Percentiles rank a stretch among this genome's conserved stretches.
These are phyloP conservation scores for Peltaster fructicola DNA, from an alignment of 2,329 filamentous ascomycete genomes.

Conservation along the genomic window DNA sequence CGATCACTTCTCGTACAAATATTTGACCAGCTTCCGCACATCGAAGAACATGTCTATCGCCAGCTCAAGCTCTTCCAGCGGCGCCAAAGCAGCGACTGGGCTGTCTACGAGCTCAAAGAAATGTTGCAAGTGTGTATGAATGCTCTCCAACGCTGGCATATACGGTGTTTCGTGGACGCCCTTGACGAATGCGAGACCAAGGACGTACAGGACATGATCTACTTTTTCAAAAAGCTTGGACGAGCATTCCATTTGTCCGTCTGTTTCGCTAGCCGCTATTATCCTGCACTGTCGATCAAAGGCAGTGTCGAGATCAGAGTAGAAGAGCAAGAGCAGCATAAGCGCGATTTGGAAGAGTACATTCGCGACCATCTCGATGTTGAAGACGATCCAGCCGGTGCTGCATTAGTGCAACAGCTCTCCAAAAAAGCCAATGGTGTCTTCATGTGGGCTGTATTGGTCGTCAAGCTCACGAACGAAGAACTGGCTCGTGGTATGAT, in stretches of 20 bases:
- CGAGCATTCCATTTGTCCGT: slow-evolving; percentile 14
- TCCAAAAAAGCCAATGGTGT: slow-evolving; percentile 23
- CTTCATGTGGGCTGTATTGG: slow-evolving; percentile 30
- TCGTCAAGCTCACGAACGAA: slow-evolving; percentile 28
- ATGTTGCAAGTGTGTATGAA: no score
- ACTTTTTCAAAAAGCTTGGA: slow-evolving; percentile 27
- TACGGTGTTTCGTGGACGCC: slow-evolving; percentile 25
- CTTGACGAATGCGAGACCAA: slow-evolving; percentile 34
- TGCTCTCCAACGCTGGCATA: no score
- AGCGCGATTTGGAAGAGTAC: slow-evolving; percentile 19
- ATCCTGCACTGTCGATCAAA: slow-evolving; percentile 22
- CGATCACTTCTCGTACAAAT: slow-evolving; percentile 33
- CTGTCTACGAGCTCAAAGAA: no score
- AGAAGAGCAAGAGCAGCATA: slow-evolving; percentile 19
- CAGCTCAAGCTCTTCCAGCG: no score
- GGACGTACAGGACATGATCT: slow-evolving; percentile 24
- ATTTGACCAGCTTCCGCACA: slow-evolving; percentile 18
- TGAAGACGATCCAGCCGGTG: slow-evolving; percentile 8
- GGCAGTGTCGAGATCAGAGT: slow-evolving; percentile 16
- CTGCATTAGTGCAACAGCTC: slow-evolving; percentile 18
- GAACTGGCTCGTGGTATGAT: slow-evolving; percentile 19
- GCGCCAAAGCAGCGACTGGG: no score
- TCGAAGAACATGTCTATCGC: no score
- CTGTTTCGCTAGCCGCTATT: slow-evolving; percentile 27
- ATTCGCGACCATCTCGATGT: slow-evolving; percentile 15